These are phyloP conservation scores for Sungouiozyma intestinalis DNA, from an alignment of 805 yeast genomes.

Conservation along the genomic window DNA sequence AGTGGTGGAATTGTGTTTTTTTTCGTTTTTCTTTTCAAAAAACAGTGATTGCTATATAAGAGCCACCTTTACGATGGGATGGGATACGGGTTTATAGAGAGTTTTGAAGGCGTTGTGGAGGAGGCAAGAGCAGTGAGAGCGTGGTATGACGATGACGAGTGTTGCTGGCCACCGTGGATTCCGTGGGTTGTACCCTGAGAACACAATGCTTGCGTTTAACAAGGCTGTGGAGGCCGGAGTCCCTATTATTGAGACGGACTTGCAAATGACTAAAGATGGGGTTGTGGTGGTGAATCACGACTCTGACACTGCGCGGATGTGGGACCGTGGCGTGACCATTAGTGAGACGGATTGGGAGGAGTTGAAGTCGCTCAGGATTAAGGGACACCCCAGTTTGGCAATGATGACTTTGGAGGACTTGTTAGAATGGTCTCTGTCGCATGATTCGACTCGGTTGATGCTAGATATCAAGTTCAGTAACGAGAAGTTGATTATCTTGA, in stretches of 20 bases:
- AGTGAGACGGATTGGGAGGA: slow-evolving; percentile 29
- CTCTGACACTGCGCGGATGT: slow-evolving; percentile 38
- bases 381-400: slow-evolving; percentile 27
- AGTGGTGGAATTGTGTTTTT: neutral
- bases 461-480: slow-evolving; percentile 43
- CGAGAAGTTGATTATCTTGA: slow-evolving; percentile 33
- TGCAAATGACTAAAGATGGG: slow-evolving; percentile 46
- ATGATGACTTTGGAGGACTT: slow-evolving; percentile 36
- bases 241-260: slow-evolving; percentile 43
- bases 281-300: slow-evolving; percentile 47
- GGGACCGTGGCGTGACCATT: slow-evolving; percentile 32
- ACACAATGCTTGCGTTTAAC: slow-evolving; percentile 36
- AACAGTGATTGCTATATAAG: too few species aligned
- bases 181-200: slow-evolving; percentile 34
- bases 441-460: slow-evolving; percentile 33
- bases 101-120: too few species aligned
- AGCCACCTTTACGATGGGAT: too few species aligned
- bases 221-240: slow-evolving; percentile 39
- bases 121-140: too few species aligned
- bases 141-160: neutral
- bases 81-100: too few species aligned
- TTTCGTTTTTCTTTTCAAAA: too few species aligned
- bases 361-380: slow-evolving; percentile 28
- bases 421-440: slow-evolving; percentile 30
- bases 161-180: slow-evolving; percentile 29